Percentiles rank a stretch among this genome's conserved stretches.
These are phyloP conservation scores for Phytophthora kernoviae DNA, from an alignment of 352 stramenopile genomes.

Conservation along the genomic window DNA sequence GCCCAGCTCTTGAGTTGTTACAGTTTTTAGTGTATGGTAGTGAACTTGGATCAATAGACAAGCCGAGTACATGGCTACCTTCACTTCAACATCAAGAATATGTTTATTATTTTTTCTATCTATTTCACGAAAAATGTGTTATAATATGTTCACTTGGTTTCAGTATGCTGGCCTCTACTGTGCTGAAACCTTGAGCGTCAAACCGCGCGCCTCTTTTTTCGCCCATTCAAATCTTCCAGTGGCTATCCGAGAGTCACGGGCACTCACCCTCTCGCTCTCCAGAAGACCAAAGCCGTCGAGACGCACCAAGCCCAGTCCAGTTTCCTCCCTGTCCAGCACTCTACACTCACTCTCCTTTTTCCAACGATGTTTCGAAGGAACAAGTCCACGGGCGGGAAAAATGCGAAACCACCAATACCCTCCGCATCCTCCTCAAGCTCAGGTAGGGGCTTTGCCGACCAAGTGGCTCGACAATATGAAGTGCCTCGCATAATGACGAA, in stretches of 20 bases:
- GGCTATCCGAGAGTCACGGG: constrained; percentile 8
- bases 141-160: neutral
- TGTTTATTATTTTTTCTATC: too few species aligned
- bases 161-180: neutral
- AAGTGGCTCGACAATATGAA: constrained; percentile 69
- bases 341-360: neutral
- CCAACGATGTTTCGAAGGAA: constrained; percentile 39
- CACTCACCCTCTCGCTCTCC: constrained; percentile 16
- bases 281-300: too few species aligned
- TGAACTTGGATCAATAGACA: too few species aligned
- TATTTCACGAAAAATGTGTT: neutral
- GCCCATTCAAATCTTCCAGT: neutral
- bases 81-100: too few species aligned
- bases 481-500: constrained; percentile 48
- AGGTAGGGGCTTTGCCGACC: constrained; percentile 46
- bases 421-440: constrained; percentile 9
- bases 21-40: too few species aligned
- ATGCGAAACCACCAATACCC: neutral
- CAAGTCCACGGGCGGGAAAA: constrained; percentile 35
- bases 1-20: too few species aligned
- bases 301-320: constrained; percentile 18
- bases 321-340: constrained; percentile 17
- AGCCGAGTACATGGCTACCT: too few species aligned
- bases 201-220: neutral
- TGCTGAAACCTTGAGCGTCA: neutral